phyloP scores from a whole-genome alignment of 371 early-diverging fungal genomes.

The Haplosporangium sp. region DNA sequence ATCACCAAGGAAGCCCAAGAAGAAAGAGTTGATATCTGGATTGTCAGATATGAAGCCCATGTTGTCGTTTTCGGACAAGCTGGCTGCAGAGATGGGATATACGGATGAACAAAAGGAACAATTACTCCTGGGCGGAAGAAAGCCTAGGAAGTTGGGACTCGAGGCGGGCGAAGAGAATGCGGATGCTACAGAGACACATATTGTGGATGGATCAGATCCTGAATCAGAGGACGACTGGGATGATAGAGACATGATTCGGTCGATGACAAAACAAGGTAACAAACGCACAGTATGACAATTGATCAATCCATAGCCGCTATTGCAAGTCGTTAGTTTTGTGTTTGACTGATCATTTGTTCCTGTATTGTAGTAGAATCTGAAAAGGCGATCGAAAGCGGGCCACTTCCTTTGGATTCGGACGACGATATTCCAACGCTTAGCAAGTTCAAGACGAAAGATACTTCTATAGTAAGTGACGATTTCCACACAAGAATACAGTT shows the following conservation, averaged over 20 bases:
- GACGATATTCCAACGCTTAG: conserved; percentile 29
- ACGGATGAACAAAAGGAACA: not conserved
- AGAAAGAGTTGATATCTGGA: conserved; percentile 2
- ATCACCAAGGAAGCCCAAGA: conserved; percentile 35
- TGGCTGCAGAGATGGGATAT: conserved; percentile 21
- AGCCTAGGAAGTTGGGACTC: not conserved
- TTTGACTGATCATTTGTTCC: not conserved
- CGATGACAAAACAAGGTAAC: not conserved
- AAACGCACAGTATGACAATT: not conserved
- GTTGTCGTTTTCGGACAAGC: conserved; percentile 23
- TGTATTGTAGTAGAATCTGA: not conserved
- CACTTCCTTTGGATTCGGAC: conserved; percentile 14
- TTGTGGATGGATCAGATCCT: conserved; percentile 33
- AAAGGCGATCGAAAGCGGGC: not conserved
- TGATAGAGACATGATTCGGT: conserved; percentile 10
- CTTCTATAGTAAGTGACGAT: conserved; percentile 1
- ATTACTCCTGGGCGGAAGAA: not conserved
- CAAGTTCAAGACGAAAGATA: conserved; percentile 8
- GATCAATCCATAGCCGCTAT: not conserved
- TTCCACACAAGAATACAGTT: no score
- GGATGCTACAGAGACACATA: not conserved
- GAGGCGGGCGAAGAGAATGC: no score
- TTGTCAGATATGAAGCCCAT: conserved; percentile 5
- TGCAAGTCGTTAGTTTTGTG: not conserved
- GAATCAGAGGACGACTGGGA: conserved; percentile 47